A percentile compares a stretch with the other conserved stretches of the same genome.
phyloP scores from a whole-genome alignment of 306 rosid genomes.

The Abrus precatorius region DNA sequence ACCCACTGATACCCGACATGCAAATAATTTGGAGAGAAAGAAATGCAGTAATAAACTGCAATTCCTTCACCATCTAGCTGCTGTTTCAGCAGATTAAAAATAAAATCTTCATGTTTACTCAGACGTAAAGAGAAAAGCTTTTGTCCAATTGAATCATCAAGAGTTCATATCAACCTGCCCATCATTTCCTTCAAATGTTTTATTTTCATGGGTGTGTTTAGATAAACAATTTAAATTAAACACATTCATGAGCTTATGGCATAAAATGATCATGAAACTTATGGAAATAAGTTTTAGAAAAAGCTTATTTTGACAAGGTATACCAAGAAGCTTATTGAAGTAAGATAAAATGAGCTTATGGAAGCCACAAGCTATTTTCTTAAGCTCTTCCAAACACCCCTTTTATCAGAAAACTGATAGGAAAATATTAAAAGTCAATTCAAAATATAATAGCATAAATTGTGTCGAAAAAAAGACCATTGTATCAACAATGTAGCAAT shows the following conservation, averaged over 20 bases:
- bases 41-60: neutral
- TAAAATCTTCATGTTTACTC: constrained; percentile 3
- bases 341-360: no score
- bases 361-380: no score
- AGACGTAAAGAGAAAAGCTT: neutral
- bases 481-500: neutral
- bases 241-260: no score
- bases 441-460: constrained; percentile 18
- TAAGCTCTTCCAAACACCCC: no score
- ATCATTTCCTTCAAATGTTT: constrained; percentile 8
- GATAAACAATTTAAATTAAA: no score
- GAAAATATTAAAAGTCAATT: neutral
- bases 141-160: neutral
- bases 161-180: neutral
- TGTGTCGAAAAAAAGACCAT: neutral
- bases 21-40: neutral
- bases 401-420: neutral
- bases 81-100: neutral
- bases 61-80: neutral
- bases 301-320: no score
- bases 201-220: neutral
- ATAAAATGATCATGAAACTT: no score
- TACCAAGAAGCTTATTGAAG: no score
- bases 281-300: no score
- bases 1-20: neutral